phyloP scores from a whole-genome alignment of 2,329 filamentous ascomycete genomes.

The Aschersonia sp. region DNA sequence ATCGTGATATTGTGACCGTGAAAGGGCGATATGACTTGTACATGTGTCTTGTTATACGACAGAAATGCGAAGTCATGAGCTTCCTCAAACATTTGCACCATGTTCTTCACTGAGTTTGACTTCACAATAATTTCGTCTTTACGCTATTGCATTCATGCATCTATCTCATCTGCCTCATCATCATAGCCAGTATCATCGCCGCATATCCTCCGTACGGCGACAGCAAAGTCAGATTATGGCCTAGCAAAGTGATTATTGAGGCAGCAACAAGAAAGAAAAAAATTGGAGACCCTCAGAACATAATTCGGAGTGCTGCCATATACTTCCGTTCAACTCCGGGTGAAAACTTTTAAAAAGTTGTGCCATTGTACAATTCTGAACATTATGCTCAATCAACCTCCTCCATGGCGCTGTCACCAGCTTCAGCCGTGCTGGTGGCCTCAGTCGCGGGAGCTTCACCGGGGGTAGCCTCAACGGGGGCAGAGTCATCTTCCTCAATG shows the following conservation, averaged over 20 bases:
- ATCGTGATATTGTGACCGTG: too few relatives aligned
- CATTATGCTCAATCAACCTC: constrained; percentile 75
- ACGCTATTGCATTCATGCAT: constrained; percentile 19
- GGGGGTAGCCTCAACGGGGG: constrained; percentile 38
- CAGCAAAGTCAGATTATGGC: constrained; percentile 19
- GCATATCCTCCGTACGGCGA: not conserved
- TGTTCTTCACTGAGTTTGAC: not conserved
- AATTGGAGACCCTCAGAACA: constrained; percentile 14
- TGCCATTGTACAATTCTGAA: constrained; percentile 11
- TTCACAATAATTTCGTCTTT: constrained; percentile 3
- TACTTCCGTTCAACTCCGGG: constrained; percentile 26
- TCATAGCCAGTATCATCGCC: constrained; percentile 11
- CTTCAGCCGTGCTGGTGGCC: constrained; percentile 45
- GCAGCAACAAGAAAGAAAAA: constrained; percentile 11
- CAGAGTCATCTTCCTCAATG: constrained; percentile 82
- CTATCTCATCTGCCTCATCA: constrained; percentile 25
- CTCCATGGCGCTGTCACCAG: constrained; percentile 95
- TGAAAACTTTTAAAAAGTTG: constrained; percentile 21
- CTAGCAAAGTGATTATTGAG: constrained; percentile 10
- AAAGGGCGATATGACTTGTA: too few relatives aligned
- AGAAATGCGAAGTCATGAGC: not conserved
- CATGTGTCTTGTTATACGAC: too few relatives aligned
- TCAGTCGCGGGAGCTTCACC: constrained; percentile 27
- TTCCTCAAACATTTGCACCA: not conserved
- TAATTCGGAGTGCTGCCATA: constrained; percentile 16